Evolutionary conservation across 2,329 filamentous ascomycete genomes (phyloP).

Genomic region (Nothopassalora personata): DNA sequence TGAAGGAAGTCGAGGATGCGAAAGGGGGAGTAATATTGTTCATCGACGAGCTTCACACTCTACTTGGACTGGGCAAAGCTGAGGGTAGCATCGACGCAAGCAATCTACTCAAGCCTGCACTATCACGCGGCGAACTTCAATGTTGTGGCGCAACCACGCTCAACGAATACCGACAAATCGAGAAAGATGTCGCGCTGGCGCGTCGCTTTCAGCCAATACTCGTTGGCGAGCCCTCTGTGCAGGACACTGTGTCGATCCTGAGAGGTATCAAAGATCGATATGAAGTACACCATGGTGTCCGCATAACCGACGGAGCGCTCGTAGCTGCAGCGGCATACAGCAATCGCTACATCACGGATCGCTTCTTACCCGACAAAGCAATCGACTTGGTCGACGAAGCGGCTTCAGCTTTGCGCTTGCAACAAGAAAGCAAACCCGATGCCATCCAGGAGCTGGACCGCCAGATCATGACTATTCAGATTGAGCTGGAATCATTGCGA

Average conservation of each 20-base stretch:
- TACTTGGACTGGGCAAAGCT: constrained; percentile 87
- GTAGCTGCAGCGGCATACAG: constrained; percentile 89
- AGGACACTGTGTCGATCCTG: constrained; percentile 90
- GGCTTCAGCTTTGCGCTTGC: constrained; percentile 78
- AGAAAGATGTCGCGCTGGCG: constrained; percentile 91
- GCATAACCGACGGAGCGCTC: constrained; percentile 86
- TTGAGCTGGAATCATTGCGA: constrained; percentile 86
- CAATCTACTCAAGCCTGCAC: constrained; percentile 85
- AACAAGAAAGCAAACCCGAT: constrained; percentile 96
- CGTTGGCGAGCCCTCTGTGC: constrained; percentile 85
- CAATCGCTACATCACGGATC: constrained; percentile 94
- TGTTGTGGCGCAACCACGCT: constrained; percentile 93
- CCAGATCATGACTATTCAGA: constrained; percentile 95
- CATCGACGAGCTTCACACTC: constrained; percentile 87
- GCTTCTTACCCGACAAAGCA: constrained; percentile 93
- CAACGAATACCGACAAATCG: constrained; percentile 85
- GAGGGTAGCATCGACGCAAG: constrained; percentile 96
- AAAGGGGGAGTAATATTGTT: constrained; percentile 89
- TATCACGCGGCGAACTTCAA: constrained; percentile 89
- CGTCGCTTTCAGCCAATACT: constrained; percentile 89
- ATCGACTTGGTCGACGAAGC: constrained; percentile 97
- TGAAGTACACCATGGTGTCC: constrained; percentile 92
- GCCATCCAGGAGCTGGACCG: constrained; percentile 88
- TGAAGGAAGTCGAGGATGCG: constrained; percentile 86
- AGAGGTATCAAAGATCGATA: constrained; percentile 97